These are phyloP conservation scores for Amaranthus tricolor DNA, from an alignment of 179 eudicot species.

Conservation along the genomic window DNA sequence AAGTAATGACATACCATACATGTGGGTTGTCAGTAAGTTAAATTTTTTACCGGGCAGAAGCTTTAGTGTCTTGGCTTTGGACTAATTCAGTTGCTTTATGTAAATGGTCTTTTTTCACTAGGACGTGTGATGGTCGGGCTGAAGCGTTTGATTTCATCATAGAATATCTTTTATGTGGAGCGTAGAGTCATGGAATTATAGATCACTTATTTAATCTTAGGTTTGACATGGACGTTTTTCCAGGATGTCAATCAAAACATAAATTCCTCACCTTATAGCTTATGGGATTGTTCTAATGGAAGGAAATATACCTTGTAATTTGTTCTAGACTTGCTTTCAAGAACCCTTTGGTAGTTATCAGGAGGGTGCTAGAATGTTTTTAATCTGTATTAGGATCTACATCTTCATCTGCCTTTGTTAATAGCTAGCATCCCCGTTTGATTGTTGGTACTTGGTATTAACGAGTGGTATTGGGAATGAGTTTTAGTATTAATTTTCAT, in stretches of 20 bases:
- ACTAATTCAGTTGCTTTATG: not conserved
- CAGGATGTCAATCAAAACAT: not conserved
- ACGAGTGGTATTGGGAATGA: too few relatives aligned
- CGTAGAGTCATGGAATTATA: not conserved
- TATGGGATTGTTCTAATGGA: not conserved
- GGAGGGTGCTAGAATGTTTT: not conserved
- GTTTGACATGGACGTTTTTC: not conserved
- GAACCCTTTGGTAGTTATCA: not conserved
- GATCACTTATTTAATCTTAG: not conserved
- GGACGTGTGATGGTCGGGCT: not conserved
- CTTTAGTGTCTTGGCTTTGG: not conserved
- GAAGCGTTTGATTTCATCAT: not conserved
- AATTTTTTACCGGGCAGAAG: not conserved
- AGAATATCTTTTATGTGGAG: not conserved
- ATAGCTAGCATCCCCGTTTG: not conserved
- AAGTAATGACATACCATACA: not conserved
- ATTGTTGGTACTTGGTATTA: too few relatives aligned
- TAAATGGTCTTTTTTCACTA: not conserved
- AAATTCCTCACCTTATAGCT: not conserved
- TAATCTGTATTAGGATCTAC: not conserved
- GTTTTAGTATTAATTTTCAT: too few relatives aligned
- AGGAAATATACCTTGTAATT: not conserved
- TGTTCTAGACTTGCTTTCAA: not conserved
- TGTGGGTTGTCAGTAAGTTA: not conserved
- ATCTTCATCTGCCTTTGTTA: not conserved